A percentile compares a stretch with the other conserved stretches of the same genome.
phyloP scores from a whole-genome alignment of 768 basidiomycete genomes.

The Amanita molliuscula region DNA sequence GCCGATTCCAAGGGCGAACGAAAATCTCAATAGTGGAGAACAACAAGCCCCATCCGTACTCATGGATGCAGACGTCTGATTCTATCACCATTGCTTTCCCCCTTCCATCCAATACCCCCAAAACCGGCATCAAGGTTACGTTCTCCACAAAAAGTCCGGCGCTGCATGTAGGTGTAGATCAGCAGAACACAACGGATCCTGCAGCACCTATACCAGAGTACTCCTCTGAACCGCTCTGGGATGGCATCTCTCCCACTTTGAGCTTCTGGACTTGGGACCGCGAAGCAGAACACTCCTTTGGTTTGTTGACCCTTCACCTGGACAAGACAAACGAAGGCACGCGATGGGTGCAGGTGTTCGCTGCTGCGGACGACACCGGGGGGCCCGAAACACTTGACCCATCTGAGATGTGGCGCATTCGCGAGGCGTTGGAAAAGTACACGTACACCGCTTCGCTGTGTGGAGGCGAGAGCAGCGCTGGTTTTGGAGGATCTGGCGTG shows the following conservation, averaged over 20 bases:
- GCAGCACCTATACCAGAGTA: slow-evolving; percentile 38
- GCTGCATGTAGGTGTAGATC: slow-evolving; percentile 47
- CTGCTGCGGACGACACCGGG: too few relatives aligned
- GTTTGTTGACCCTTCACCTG: too few relatives aligned
- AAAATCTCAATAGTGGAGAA: slow-evolving; percentile 35
- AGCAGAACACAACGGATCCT: slow-evolving; percentile 17
- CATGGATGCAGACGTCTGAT: too few relatives aligned
- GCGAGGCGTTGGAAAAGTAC: slow-evolving; percentile 81
- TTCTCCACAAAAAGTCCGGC: slow-evolving; percentile 61
- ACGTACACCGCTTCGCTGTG: slow-evolving; percentile 67
- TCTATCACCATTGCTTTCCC: slow-evolving; percentile 77
- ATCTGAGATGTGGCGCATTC: too few relatives aligned
- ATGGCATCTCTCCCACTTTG: too few relatives aligned
- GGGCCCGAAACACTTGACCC: too few relatives aligned
- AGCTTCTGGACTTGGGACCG: too few relatives aligned
- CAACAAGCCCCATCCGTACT: slow-evolving; percentile 59
- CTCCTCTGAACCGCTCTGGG: too few relatives aligned
- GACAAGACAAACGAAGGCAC: too few relatives aligned
- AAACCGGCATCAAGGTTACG: slow-evolving; percentile 51
- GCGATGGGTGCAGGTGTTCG: too few relatives aligned
- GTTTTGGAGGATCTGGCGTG: slow-evolving; percentile 54
- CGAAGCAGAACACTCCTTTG: too few relatives aligned
- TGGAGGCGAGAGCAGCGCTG: slow-evolving; percentile 51
- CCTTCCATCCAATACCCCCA: slow-evolving; percentile 57
- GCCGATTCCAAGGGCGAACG: slow-evolving; percentile 55